Conservation (phyloP, 176 grass and related monocot species). For the Juncus effusus region DNA sequence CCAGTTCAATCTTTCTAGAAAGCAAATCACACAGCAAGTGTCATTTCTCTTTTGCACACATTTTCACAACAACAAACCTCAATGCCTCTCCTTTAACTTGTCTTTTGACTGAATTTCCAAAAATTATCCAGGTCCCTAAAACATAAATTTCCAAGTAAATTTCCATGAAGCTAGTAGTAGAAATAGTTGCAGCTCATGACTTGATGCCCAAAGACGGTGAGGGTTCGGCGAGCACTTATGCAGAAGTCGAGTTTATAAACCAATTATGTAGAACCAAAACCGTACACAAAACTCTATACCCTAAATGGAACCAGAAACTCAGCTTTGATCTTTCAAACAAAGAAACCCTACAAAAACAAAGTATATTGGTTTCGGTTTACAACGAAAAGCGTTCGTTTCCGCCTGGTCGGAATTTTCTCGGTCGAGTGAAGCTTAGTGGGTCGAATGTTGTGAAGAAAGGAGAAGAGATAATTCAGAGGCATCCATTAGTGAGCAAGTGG, state of each 20-base stretch:
- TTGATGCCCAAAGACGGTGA: conserved; percentile 43
- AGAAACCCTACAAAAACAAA: conserved; percentile 12
- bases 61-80: not conserved
- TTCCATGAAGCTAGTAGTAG: conserved; percentile 27
- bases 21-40: too few species aligned
- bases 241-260: conserved; percentile 36
- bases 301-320: conserved; percentile 39
- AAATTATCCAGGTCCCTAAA: conserved; percentile 8
- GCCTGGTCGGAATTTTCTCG: conserved; percentile 29
- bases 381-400: conserved; percentile 22
- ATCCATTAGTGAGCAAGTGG: conserved; percentile 33
- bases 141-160: conserved; percentile 28
- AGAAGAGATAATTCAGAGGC: conserved; percentile 20
- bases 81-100: not conserved
- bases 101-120: conserved; percentile 16
- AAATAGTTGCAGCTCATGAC: conserved; percentile 27
- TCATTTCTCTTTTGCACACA: too few species aligned
- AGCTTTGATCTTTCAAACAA: conserved; percentile 25
- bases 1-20: too few species aligned
- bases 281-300: conserved; percentile 33
- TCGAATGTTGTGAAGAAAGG: conserved; percentile 28
- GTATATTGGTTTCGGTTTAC: conserved; percentile 21
- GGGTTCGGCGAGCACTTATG: conserved; percentile 31
- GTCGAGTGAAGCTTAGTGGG: conserved; percentile 25
- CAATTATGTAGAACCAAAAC: conserved; percentile 30